A percentile compares a stretch with the other conserved stretches of the same genome.
Conservation (phyloP, 2,329 filamentous ascomycete genomes). For the Macroventuria anomochaeta region DNA sequence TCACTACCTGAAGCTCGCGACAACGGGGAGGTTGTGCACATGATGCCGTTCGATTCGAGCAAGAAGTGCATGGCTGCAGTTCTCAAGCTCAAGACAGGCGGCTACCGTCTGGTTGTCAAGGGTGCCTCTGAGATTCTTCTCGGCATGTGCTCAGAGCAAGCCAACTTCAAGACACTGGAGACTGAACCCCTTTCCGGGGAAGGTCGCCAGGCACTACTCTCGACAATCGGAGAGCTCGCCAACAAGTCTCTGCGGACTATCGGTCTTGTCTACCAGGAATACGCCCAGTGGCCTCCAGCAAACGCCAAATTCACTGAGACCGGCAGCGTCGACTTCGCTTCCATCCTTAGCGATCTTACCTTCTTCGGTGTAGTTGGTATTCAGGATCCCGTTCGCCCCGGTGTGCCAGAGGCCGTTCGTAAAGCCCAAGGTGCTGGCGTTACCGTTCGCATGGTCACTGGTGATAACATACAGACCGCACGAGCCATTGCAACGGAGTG, state of each 20-base stretch:
- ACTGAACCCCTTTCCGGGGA: conserved; percentile 23
- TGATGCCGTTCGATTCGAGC: conserved; percentile 62
- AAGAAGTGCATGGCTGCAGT: conserved; percentile 66
- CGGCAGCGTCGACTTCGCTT: conserved; percentile 30
- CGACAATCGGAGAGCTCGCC: conserved; percentile 49
- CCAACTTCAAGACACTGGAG: conserved; percentile 26
- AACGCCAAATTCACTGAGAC: conserved; percentile 27
- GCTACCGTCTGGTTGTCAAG: conserved; percentile 61
- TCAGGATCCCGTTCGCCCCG: conserved; percentile 91
- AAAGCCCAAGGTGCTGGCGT: conserved; percentile 92
- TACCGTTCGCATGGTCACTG: conserved; percentile 94
- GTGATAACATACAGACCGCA: conserved; percentile 94
- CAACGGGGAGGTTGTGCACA: conserved; percentile 57
- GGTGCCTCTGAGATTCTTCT: conserved; percentile 65
- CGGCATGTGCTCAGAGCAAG: conserved; percentile 47
- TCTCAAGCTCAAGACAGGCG: conserved; percentile 55
- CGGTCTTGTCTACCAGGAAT: conserved; percentile 51
- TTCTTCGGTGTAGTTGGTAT: conserved; percentile 91
- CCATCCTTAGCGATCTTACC: conserved; percentile 62
- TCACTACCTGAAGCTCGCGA: conserved; percentile 57
- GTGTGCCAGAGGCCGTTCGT: conserved; percentile 82
- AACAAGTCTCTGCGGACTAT: conserved; percentile 52
- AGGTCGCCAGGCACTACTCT: conserved; percentile 28
- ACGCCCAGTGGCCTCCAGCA: conserved; percentile 44
- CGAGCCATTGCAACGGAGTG: conserved; percentile 97